phyloP scores from a whole-genome alignment of 78 protist species.

The Dictyostelium intermedium region DNA sequence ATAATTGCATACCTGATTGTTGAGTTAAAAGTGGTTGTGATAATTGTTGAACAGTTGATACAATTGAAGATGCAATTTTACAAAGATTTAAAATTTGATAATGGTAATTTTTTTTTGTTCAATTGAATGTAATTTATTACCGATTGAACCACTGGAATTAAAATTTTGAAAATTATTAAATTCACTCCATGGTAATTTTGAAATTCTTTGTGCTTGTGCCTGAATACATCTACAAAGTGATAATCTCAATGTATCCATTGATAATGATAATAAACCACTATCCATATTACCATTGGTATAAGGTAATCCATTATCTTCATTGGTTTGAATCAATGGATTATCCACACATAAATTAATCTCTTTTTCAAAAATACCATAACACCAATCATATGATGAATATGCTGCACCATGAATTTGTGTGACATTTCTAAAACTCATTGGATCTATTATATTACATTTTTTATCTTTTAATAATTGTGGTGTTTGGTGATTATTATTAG shows the following conservation, averaged over 20 bases:
- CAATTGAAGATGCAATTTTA: not conserved
- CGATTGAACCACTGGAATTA: not conserved
- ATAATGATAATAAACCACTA: not conserved
- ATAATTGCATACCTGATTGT: not conserved
- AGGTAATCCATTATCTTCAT: not conserved
- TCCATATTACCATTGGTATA: conserved; percentile 6
- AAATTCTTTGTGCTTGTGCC: not conserved
- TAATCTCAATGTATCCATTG: conserved; percentile 23
- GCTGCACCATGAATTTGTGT: conserved; percentile 28
- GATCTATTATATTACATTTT: not conserved
- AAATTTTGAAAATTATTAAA: not conserved
- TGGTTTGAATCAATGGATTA: conserved; percentile 3
- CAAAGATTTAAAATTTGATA: not conserved
- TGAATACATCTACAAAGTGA: conserved; percentile 3
- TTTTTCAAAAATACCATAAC: conserved; percentile 17
- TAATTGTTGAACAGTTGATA: not conserved
- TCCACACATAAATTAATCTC: conserved; percentile 28
- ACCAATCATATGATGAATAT: conserved; percentile 29
- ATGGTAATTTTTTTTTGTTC: not conserved
- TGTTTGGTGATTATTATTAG: not conserved
- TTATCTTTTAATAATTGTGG: not conserved
- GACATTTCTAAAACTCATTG: conserved; percentile 17
- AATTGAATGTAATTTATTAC: not conserved
- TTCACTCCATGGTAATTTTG: not conserved
- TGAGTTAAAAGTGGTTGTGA: not conserved